Evolutionary conservation across 768 basidiomycete genomes (phyloP).

Genomic region (Amylocystis lapponica): DNA sequence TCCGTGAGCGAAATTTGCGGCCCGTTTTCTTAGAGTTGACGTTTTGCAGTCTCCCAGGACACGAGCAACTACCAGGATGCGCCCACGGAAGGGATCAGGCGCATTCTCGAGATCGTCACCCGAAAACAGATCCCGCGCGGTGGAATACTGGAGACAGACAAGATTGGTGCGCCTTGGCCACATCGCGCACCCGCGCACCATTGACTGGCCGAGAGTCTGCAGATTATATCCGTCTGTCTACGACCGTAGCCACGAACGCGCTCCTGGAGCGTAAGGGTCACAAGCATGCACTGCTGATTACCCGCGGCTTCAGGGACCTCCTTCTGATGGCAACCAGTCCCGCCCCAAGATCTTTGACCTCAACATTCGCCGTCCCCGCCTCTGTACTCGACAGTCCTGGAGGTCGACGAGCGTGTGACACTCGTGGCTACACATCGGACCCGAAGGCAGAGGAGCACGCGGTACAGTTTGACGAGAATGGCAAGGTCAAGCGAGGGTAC

Average conservation of each 20-base stretch:
- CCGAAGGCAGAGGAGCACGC: constrained; percentile 73
- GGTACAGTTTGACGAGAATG: constrained; percentile 69
- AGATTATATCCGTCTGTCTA: constrained; percentile 91
- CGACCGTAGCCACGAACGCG: constrained; percentile 95
- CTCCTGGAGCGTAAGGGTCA: constrained; percentile 93
- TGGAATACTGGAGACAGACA: constrained; percentile 61
- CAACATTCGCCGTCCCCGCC: constrained; percentile 77
- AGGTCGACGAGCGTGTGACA: constrained; percentile 89
- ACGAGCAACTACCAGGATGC: constrained; percentile 85
- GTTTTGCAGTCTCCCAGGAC: constrained; percentile 77
- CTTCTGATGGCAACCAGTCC: constrained; percentile 93
- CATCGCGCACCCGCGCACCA: neutral
- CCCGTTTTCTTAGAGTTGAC: neutral
- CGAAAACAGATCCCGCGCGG: constrained; percentile 66
- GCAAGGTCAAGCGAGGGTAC: constrained; percentile 61
- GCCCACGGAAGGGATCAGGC: constrained; percentile 88
- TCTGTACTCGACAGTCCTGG: constrained; percentile 72
- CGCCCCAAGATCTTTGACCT: constrained; percentile 94
- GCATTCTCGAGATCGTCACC: constrained; percentile 75
- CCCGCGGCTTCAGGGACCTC: constrained; percentile 87
- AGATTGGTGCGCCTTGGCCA: constrained; percentile 60
- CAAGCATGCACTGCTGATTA: constrained; percentile 86
- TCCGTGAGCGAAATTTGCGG: constrained; percentile 41
- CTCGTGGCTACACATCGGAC: constrained; percentile 88
- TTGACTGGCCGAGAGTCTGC: neutral